Evolutionary conservation across 2,329 filamentous ascomycete genomes (phyloP).

Genomic region (Pseudogymnoascus sp.): DNA sequence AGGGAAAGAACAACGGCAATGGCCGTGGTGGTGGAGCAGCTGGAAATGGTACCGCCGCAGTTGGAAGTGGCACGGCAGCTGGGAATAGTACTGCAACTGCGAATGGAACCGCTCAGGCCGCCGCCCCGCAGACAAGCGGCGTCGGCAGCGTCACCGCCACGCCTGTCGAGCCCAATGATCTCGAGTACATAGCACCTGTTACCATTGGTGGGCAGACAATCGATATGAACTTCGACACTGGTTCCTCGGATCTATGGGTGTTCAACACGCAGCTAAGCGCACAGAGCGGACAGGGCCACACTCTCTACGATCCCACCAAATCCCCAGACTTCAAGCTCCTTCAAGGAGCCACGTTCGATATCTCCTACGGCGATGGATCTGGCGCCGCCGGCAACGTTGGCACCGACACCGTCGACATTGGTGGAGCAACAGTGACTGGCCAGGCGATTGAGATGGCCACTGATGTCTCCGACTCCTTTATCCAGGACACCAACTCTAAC

Average conservation of each 20-base stretch:
- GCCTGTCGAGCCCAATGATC: conserved; percentile 39
- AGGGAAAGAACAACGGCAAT: not conserved
- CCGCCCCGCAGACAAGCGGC: conserved; percentile 28
- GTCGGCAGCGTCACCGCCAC: conserved; percentile 55
- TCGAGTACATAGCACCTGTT: conserved; percentile 24
- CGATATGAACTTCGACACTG: conserved; percentile 28
- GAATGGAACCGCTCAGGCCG: conserved; percentile 15
- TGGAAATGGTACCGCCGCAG: conserved; percentile 12
- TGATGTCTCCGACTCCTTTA: conserved; percentile 27
- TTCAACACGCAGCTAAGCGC: conserved; percentile 28
- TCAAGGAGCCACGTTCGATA: conserved; percentile 26
- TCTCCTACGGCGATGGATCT: conserved; percentile 33
- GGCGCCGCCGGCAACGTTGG: conserved; percentile 30
- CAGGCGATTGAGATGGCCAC: conserved; percentile 30
- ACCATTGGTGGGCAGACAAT: conserved; percentile 27
- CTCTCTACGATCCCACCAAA: conserved; percentile 24
- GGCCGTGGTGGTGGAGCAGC: conserved; percentile 3
- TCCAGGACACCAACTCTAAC: conserved; percentile 35
- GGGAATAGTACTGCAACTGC: conserved; percentile 7
- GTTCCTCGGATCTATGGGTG: conserved; percentile 31
- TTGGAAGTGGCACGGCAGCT: conserved; percentile 2
- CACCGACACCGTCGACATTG: conserved; percentile 29
- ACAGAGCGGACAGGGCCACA: conserved; percentile 24
- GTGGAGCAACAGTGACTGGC: conserved; percentile 26
- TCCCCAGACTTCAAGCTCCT: conserved; percentile 25